Percentiles rank a stretch among this genome's conserved stretches.
These are phyloP conservation scores for Fusarium musae DNA, from an alignment of 2,329 filamentous ascomycete species.

Conservation along the genomic window DNA sequence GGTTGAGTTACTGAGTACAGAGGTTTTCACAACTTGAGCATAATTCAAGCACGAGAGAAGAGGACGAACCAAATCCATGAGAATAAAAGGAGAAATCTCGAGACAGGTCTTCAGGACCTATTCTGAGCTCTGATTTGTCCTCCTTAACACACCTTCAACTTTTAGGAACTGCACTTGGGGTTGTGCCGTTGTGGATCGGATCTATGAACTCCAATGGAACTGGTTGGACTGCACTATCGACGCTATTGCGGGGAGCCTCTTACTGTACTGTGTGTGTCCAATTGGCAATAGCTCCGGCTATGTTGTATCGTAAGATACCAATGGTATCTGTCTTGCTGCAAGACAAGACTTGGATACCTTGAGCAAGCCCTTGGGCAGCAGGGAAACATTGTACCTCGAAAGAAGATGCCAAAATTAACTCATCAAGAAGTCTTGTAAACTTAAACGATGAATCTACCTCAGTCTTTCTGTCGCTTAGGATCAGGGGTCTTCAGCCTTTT, in stretches of 20 bases:
- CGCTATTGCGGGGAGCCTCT: conserved; percentile 22
- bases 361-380: not conserved
- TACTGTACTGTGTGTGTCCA: conserved; percentile 18
- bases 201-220: conserved; percentile 31
- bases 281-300: conserved; percentile 20
- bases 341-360: not conserved
- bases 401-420: not conserved
- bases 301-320: conserved; percentile 20
- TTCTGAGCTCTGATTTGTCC: conserved; percentile 32
- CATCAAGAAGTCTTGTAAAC: not conserved
- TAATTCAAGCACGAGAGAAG: not conserved
- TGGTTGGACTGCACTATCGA: conserved; percentile 31
- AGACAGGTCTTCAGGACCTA: not conserved
- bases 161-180: conserved; percentile 12
- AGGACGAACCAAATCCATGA: not conserved
- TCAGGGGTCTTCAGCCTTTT: not conserved
- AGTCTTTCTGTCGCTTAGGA: not conserved
- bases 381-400: not conserved
- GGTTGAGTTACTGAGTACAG: not conserved
- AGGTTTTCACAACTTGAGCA: not conserved
- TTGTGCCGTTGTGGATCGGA: conserved; percentile 32
- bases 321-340: conserved; percentile 16
- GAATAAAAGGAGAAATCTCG: not conserved
- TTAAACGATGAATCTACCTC: not conserved
- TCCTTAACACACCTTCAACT: conserved; percentile 17